A percentile compares a stretch with the other conserved stretches of the same genome.
These are phyloP conservation scores for Chlamydomonas sp. DNA, from an alignment of 139 green algal genomes.

Conservation along the genomic window DNA sequence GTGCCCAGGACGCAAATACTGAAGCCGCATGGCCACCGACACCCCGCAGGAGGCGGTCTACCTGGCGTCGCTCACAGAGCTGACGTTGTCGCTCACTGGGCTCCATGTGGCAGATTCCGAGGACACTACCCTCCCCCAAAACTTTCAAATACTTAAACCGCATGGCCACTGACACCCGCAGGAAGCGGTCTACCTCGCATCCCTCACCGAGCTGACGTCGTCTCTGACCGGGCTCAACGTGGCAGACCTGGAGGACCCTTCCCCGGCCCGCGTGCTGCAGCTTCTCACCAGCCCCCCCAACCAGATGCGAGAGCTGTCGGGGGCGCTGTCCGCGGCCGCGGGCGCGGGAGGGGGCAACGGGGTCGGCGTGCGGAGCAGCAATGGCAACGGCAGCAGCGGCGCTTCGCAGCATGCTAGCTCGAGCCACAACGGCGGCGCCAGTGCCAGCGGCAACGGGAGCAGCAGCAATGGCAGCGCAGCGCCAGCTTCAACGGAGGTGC, in stretches of 20 bases:
- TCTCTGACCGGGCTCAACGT: conserved; percentile 26
- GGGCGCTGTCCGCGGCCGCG: background rate
- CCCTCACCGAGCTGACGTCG: background rate
- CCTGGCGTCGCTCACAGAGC: background rate
- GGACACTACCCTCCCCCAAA: background rate
- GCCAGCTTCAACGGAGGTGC: no score
- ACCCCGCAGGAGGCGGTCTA: background rate
- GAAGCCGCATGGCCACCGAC: no score
- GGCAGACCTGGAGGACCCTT: conserved; percentile 39
- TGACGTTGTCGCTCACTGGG: background rate
- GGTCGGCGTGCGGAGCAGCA: no score
- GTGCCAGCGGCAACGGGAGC: no score
- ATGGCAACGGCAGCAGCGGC: no score
- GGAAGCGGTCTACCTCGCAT: background rate
- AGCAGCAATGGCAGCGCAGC: no score
- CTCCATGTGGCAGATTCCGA: no score
- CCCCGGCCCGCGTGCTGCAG: conserved; percentile 22
- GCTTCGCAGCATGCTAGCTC: no score
- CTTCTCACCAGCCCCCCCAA: conserved; percentile 45
- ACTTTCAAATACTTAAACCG: background rate
- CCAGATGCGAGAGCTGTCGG: conserved; percentile 26
- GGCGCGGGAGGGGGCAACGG: no score
- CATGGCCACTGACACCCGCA: background rate
- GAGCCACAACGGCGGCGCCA: no score
- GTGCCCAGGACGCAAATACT: no score